Conservation (phyloP, 495 filamentous ascomycete genomes). For the Penicillium fimorum region DNA sequence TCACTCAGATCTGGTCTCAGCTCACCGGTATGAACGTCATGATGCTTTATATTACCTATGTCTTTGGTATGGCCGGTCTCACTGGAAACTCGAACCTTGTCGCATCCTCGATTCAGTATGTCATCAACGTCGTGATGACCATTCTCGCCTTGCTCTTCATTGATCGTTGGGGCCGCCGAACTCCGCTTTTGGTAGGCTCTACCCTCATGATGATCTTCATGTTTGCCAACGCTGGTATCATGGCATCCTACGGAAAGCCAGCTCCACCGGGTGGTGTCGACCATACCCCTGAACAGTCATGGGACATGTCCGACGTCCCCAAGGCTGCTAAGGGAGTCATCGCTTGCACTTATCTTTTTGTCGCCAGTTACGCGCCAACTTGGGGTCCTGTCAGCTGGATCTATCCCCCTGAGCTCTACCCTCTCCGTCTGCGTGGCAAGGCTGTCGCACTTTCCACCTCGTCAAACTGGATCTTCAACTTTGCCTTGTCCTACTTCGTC, state of each 20-base stretch:
- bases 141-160: slow-evolving; percentile 56
- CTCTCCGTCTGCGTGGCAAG: slow-evolving; percentile 61
- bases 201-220: slow-evolving; percentile 67
- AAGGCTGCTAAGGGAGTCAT: slow-evolving; percentile 55
- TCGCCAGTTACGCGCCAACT: slow-evolving; percentile 54
- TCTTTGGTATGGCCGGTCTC: slow-evolving; percentile 71
- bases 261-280: slow-evolving; percentile 50
- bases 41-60: slow-evolving; percentile 67
- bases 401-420: slow-evolving; percentile 69
- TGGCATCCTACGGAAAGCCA: slow-evolving; percentile 52
- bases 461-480: slow-evolving; percentile 78
- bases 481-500: slow-evolving; percentile 75
- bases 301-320: slow-evolving; percentile 34
- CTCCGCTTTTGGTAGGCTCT: slow-evolving; percentile 64
- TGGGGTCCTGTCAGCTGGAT: slow-evolving; percentile 69
- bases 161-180: slow-evolving; percentile 63
- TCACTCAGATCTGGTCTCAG: slow-evolving; percentile 83
- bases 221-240: slow-evolving; percentile 67
- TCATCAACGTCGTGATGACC: slow-evolving; percentile 56
- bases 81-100: slow-evolving; percentile 55
- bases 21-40: slow-evolving; percentile 85
- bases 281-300: slow-evolving; percentile 36
- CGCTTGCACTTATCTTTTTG: slow-evolving; percentile 66
- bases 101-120: slow-evolving; percentile 71
- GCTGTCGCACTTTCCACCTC: slow-evolving; percentile 71